Base-by-base conservation (phyloP, 495 filamentous ascomycete species). In the Copromyces sp. region DNA sequence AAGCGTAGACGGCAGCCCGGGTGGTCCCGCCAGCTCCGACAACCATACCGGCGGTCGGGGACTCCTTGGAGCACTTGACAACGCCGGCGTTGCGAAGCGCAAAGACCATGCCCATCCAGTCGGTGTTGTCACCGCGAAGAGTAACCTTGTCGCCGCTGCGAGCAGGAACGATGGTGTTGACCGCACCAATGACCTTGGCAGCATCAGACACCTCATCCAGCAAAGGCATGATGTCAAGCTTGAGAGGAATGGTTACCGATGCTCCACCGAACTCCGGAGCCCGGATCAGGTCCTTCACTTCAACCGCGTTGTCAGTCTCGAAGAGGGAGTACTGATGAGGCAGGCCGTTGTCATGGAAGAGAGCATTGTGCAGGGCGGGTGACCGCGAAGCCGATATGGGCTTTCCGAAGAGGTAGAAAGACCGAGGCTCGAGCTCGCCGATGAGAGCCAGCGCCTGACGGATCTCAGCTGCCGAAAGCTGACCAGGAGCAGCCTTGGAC, bases 231-330 rank as follows among this genome's bases (percentile, higher is more conserved):
- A 98, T 90, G 80, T 94, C 92, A 11, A 96, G 83, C 82, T 99
- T 99, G 69, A 98, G 86, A 2, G 95, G 95, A 53, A 98, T 98
- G 1, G 95, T 99, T 61, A 98, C 94, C 2, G 93, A 97, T 0
- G 92, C 94, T 61, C 95, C 95, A 24, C 96, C 95, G 76, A 99
- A 98, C 73, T 91, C 84, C 0, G 90, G 83, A 3, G 88, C 82
- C 29, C 87, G 87, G 69, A 99, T 90, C 69, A 94, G 83, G 5
- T 88, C 83, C 79, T 85, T 84, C 12, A 96, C 83, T 38, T 93
- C 89, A 68, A 84, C 79, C 16, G 83, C 87, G n/a, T 86, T 81
- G 74, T 89, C 86, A 2, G 94, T 95, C 82, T 97, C 94, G 70
- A 92, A 84, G 14, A 89, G 85, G n/a, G 83, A 81, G 83, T 98